Conservation (phyloP, 2,329 filamentous ascomycete species). For the Ceratocystis diversiconidia region DNA sequence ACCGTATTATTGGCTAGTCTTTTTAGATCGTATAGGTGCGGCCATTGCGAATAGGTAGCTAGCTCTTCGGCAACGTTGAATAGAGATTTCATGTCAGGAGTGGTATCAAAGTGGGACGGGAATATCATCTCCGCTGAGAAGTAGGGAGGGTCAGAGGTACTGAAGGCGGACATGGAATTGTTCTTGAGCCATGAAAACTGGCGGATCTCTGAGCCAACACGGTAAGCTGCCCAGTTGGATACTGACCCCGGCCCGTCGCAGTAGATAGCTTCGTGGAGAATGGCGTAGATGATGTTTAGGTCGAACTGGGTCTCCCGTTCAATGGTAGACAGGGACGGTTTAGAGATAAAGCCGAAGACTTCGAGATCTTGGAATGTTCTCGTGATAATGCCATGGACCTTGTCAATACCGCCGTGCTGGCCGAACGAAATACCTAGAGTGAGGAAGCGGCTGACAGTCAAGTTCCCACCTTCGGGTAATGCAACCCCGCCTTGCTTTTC, state of each 20-base stretch:
- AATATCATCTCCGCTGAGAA: conserved; percentile 93
- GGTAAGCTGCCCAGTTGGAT: conserved; percentile 62
- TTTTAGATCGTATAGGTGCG: conserved; percentile 57
- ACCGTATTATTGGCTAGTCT: conserved; percentile 65
- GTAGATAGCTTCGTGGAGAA: conserved; percentile 82
- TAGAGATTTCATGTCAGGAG: conserved; percentile 58
- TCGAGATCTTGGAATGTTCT: conserved; percentile 58
- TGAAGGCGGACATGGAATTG: conserved; percentile 22
- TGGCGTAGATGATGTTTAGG: conserved; percentile 63
- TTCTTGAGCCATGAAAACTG: conserved; percentile 39
- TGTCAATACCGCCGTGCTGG: conserved; percentile 60
- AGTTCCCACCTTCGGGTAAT: conserved; percentile 55
- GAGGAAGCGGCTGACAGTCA: conserved; percentile 63
- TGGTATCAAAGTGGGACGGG: conserved; percentile 70
- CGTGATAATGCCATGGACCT: conserved; percentile 59
- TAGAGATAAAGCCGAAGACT: conserved; percentile 60
- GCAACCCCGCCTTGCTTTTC: conserved; percentile 34
- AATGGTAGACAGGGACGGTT: conserved; percentile 52
- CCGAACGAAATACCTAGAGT: conserved; percentile 69
- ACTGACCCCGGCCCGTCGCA: conserved; percentile 49
- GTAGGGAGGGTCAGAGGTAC: conserved; percentile 41
- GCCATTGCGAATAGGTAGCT: conserved; percentile 56
- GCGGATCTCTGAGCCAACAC: conserved; percentile 38
- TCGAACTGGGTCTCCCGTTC: conserved; percentile 59
- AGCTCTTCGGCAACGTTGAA: conserved; percentile 55